Percentiles rank a stretch among this genome's conserved stretches.
Conservation (phyloP, 768 basidiomycete species). For the Pluteus cervinus region DNA sequence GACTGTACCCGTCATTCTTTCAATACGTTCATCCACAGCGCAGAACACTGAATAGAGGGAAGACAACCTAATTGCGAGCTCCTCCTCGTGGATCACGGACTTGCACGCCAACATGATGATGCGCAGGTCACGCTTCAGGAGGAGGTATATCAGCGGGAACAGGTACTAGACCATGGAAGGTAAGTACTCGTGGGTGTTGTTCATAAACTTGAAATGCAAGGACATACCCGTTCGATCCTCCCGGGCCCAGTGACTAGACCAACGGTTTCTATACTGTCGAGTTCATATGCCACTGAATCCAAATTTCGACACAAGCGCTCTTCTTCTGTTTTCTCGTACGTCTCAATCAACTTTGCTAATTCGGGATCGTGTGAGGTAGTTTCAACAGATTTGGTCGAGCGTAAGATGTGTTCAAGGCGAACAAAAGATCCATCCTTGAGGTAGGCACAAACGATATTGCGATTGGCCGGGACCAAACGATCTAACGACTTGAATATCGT, state of each 20-base stretch:
- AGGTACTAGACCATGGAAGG: conserved; percentile 20
- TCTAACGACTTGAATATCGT: conserved; percentile 23
- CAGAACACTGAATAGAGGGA: no score
- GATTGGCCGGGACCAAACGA: conserved; percentile 24
- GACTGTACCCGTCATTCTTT: no score
- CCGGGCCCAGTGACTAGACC: conserved; percentile 27
- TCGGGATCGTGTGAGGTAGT: conserved; percentile 20
- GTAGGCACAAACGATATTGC: conserved; percentile 26
- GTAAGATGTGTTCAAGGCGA: conserved; percentile 26
- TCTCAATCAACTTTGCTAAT: conserved; percentile 19
- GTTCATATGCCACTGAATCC: conserved; percentile 23
- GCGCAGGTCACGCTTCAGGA: conserved; percentile 26
- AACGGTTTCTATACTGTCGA: conserved; percentile 27
- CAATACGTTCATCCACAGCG: no score
- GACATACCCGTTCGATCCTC: conserved; percentile 29
- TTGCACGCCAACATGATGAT: conserved; percentile 26
- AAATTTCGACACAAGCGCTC: conserved; percentile 22
- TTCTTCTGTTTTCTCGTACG: conserved; percentile 21
- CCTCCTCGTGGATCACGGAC: conserved; percentile 27
- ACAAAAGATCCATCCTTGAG: conserved; percentile 26
- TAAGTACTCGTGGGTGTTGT: neutral
- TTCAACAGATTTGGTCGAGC: conserved; percentile 23
- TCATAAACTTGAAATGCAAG: neutral
- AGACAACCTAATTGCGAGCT: no score
- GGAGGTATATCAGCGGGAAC: conserved; percentile 28